A percentile compares a stretch with the other conserved stretches of the same genome.
These are phyloP conservation scores for Tricholomella constricta DNA, from an alignment of 768 basidiomycete genomes.

Conservation along the genomic window DNA sequence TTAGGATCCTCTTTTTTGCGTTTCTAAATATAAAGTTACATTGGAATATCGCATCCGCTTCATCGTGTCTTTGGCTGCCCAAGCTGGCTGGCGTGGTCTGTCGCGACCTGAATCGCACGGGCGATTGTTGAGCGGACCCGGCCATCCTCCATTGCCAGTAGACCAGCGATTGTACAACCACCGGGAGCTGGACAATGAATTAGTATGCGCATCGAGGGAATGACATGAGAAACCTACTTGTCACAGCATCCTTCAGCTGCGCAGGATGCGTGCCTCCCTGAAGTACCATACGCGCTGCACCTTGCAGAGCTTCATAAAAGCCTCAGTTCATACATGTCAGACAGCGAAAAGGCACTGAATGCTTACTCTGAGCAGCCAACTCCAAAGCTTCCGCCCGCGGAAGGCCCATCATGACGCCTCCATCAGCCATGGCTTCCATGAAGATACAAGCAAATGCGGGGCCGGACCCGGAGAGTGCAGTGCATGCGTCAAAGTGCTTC, in stretches of 20 bases:
- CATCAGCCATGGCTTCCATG: constrained; percentile 98
- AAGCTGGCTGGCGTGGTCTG: constrained; percentile 83
- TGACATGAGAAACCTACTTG: constrained; percentile 61
- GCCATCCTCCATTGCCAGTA: constrained; percentile 93
- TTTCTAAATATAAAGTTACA: too few species aligned
- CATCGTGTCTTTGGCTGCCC: constrained; percentile 73
- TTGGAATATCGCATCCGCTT: too few species aligned
- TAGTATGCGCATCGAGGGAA: not conserved
- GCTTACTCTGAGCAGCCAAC: constrained; percentile 90
- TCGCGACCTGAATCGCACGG: constrained; percentile 90
- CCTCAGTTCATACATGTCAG: constrained; percentile 2
- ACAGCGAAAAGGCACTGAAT: not conserved
- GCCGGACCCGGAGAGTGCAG: constrained; percentile 93
- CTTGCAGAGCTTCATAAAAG: constrained; percentile 77
- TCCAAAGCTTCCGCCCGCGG: constrained; percentile 93
- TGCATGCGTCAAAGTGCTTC: constrained; percentile 98
- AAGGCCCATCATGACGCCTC: constrained; percentile 99
- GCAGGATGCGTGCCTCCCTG: constrained; percentile 91
- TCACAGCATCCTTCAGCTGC: constrained; percentile 95
- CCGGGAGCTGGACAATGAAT: constrained; percentile 71
- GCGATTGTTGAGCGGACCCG: constrained; percentile 93
- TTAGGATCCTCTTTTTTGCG: too few species aligned
- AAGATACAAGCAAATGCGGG: constrained; percentile 97
- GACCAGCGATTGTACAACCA: constrained; percentile 97
- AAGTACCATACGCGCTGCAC: constrained; percentile 93